Evolutionary conservation across 148 eudicot genomes (phyloP), one percentile per base, ranked within the genome.

Genomic region (Camellia granthamiana): DNA sequence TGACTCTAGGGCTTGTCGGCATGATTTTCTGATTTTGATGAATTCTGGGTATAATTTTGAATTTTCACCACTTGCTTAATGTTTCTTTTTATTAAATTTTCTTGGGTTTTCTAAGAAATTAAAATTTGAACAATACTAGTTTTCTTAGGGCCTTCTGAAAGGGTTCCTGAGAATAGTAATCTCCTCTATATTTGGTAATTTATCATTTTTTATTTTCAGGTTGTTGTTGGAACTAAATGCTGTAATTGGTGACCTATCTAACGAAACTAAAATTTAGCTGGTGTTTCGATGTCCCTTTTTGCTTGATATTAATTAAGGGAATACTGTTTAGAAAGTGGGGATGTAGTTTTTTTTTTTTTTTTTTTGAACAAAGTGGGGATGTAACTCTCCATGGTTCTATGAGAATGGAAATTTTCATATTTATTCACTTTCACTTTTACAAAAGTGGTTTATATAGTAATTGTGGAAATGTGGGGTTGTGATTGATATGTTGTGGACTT

Each of bases 1-100:
- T 52, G 73, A 14, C 66, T 30, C 73, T 78, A 78, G 73, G 80
- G 80, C 23, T 75, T 52, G 76, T 3, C 43, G 16, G 38, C 23
- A 49, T 47, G n/a, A 18, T 30, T 71, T 46, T n/a, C 11, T 71
- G 16, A 7, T 71, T 64, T 10, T 54, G 43, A 62, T 11, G 61
- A 72, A 49, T 69, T 72, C 11, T 69, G 41, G 10, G 41, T 6
- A 2, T 3, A 9, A 9, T 43, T 30, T 14, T 65, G 61, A 14
- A 65, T 23, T 49, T 51, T 15, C 4, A 14, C 46, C 55, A 14
- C 42, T 64, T 47, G 6, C 23, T 63, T 2, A 19, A 3, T 21
- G n/a, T 2, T 76, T 76, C 63, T n/a, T 42, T 76, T n/a, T 11
- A 4, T 47, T 62, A 44, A 76, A 46, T 19, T n/a, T 76, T 71